These are phyloP conservation scores for Taphrina confusa DNA, from an alignment of 1,139 yeast genomes.

Conservation along the genomic window DNA sequence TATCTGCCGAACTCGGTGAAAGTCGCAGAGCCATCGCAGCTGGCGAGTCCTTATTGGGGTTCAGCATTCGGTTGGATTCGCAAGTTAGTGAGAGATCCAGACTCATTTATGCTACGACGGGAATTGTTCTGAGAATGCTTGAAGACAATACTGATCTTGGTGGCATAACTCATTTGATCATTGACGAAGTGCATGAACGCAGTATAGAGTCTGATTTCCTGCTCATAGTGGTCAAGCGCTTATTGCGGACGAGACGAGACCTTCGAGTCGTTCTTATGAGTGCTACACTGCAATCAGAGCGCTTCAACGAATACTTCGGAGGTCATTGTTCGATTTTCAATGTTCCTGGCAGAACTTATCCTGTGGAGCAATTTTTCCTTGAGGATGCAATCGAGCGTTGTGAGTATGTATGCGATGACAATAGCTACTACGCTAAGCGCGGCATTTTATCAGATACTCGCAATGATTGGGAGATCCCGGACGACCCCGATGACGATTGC, in stretches of 20 bases:
- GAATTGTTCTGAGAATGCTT: conserved; percentile 72
- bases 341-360: conserved; percentile 80
- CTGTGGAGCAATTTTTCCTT: conserved; percentile 63
- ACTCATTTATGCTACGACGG: conserved; percentile 77
- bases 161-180: conserved; percentile 62
- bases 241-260: conserved; percentile 50
- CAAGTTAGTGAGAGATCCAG: conserved; percentile 64
- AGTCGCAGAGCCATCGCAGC: conserved; percentile 50
- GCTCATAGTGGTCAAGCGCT: conserved; percentile 62
- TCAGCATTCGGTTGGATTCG: conserved; percentile 75
- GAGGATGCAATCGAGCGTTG: conserved; percentile 41
- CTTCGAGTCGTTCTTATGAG: conserved; percentile 70
- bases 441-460: conserved; percentile 4
- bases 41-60: conserved; percentile 75
- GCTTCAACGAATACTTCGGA: conserved; percentile 60
- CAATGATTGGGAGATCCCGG: conserved; percentile 23
- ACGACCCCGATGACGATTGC: conserved; percentile 29
- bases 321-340: conserved; percentile 57
- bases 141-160: conserved; percentile 52
- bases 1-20: conserved; percentile 55
- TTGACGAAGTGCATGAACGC: conserved; percentile 86
- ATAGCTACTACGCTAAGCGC: conserved; percentile 18
- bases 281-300: conserved; percentile 69
- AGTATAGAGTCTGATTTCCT: conserved; percentile 78
- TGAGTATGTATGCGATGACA: conserved; percentile 32